phyloP scores from a whole-genome alignment of 306 rosid species.

The Sesbania bispinosa region DNA sequence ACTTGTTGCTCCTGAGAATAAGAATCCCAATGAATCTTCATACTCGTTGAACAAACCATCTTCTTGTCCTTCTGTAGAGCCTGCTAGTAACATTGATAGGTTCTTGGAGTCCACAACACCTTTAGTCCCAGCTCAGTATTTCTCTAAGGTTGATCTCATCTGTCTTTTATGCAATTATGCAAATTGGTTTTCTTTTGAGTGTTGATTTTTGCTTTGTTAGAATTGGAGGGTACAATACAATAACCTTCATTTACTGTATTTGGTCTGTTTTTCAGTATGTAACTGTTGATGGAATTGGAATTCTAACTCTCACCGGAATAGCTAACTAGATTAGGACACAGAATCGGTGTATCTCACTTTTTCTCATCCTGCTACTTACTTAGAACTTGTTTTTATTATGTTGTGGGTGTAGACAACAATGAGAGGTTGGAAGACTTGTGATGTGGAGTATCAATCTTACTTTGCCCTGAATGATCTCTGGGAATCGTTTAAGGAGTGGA shows the following conservation, averaged over 20 bases:
- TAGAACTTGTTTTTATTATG: slow-evolving; percentile 18
- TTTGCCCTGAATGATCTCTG: slow-evolving; percentile 75
- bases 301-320: not conserved
- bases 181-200: not conserved
- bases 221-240: not conserved
- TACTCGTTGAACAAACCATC: slow-evolving; percentile 26
- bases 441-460: slow-evolving; percentile 69
- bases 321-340: not conserved
- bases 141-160: slow-evolving; percentile 69
- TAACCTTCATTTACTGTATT: not conserved
- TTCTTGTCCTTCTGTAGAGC: slow-evolving; percentile 28
- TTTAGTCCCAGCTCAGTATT: slow-evolving; percentile 65
- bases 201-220: not conserved
- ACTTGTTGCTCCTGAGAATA: slow-evolving; percentile 36
- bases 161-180: slow-evolving; percentile 9
- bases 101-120: slow-evolving; percentile 71
- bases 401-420: slow-evolving; percentile 58
- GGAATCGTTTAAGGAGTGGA: slow-evolving; percentile 93
- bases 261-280: not conserved
- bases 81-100: slow-evolving; percentile 57
- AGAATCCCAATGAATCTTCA: slow-evolving; percentile 25
- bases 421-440: slow-evolving; percentile 81
- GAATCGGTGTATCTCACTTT: not conserved
- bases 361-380: not conserved
- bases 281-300: not conserved